These are phyloP conservation scores for Hyaloscypha hepaticicola DNA, from an alignment of 495 filamentous ascomycete genomes.

Conservation along the genomic window DNA sequence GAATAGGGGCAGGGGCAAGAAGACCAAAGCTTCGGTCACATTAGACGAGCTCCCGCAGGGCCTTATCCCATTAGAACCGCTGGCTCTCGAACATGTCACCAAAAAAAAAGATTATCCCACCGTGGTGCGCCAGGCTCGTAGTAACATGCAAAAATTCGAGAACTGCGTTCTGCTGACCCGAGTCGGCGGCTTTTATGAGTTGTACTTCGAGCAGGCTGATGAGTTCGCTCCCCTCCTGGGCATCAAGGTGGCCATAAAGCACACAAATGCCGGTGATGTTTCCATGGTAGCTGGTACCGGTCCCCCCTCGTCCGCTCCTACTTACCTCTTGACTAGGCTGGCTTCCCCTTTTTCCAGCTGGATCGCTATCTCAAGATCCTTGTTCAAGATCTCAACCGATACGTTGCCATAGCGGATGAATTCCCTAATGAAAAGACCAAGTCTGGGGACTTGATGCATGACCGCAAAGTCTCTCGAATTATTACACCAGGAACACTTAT, in stretches of 20 bases:
- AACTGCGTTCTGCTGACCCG: slow-evolving; percentile 87
- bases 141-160: slow-evolving; percentile 86
- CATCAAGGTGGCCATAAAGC: slow-evolving; percentile 82
- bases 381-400: slow-evolving; percentile 83
- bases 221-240: slow-evolving; percentile 83
- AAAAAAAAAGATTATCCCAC: slow-evolving; percentile 67
- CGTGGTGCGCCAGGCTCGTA: slow-evolving; percentile 83
- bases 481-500: slow-evolving; percentile 94
- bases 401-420: slow-evolving; percentile 94
- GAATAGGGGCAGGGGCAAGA: slow-evolving; percentile 34
- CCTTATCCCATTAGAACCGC: slow-evolving; percentile 21
- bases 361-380: slow-evolving; percentile 89
- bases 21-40: slow-evolving; percentile 26
- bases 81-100: slow-evolving; percentile 18
- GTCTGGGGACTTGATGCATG: slow-evolving; percentile 74
- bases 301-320: slow-evolving; percentile 13
- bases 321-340: slow-evolving; percentile 52
- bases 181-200: slow-evolving; percentile 93
- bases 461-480: slow-evolving; percentile 79
- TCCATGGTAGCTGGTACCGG: slow-evolving; percentile 64
- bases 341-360: slow-evolving; percentile 90
- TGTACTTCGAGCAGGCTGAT: slow-evolving; percentile 93
- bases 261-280: slow-evolving; percentile 69
- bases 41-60: slow-evolving; percentile 31
- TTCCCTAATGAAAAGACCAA: slow-evolving; percentile 72